Conservation (phyloP, 805 yeast species). For the Yarrowia phangngaensis region DNA sequence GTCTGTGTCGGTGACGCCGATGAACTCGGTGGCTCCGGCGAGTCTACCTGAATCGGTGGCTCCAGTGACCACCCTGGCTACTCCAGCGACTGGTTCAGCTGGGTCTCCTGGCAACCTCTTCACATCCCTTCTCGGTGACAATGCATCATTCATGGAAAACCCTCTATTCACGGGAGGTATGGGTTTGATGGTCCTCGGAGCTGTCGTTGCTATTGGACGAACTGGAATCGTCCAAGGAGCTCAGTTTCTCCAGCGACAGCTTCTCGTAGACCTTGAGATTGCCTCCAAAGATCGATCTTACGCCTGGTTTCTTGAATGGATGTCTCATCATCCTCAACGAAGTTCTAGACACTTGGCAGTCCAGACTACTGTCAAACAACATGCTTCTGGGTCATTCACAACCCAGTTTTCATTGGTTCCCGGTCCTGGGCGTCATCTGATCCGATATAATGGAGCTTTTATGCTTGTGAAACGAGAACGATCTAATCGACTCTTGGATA, state of each 20-base stretch:
- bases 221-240: slow-evolving; percentile 62
- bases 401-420: slow-evolving; percentile 91
- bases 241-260: slow-evolving; percentile 67
- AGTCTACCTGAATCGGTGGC: neutral
- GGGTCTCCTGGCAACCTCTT: neutral
- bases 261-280: slow-evolving; percentile 88
- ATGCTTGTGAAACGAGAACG: slow-evolving; percentile 87
- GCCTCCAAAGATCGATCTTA: slow-evolving; percentile 91
- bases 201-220: slow-evolving; percentile 73
- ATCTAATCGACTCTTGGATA: slow-evolving; percentile 80
- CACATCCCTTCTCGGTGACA: neutral
- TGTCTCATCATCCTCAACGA: slow-evolving; percentile 75
- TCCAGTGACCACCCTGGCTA: neutral
- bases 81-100: neutral
- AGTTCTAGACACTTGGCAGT: slow-evolving; percentile 82
- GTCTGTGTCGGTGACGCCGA: no score
- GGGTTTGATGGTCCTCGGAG: slow-evolving; percentile 94
- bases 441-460: slow-evolving; percentile 79
- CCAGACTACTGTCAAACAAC: slow-evolving; percentile 80
- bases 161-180: slow-evolving; percentile 99
- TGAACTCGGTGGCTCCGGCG: no score
- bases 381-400: slow-evolving; percentile 84
- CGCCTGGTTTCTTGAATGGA: slow-evolving; percentile 94
- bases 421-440: slow-evolving; percentile 93
- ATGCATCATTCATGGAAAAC: slow-evolving; percentile 46